Base-by-base conservation (phyloP, 306 rosid species). In the Inga leiocalycina region DNA sequence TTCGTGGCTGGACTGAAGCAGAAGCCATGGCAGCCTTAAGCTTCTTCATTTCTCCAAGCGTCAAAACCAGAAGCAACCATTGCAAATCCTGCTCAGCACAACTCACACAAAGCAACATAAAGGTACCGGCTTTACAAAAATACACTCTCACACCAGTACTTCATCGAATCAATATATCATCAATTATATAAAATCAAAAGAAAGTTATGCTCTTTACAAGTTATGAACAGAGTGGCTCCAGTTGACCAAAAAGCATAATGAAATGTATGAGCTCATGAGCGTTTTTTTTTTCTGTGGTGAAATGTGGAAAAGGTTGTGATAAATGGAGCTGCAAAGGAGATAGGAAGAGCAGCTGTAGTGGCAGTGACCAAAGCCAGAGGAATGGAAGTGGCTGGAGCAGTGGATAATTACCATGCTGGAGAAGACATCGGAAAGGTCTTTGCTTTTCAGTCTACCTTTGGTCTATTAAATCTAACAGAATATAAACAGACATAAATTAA, bases 291-390 rank as follows among this genome's bases (percentile, higher is more conserved):
- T 2, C 27, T 70, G 59, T 37, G 5, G 44, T 37, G 48, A 14
- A 27, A 44, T 56, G 62, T 27, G 68, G 68, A 62, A 37, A 65
- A 91, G 99, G 98, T 93, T 6, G 89, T 96, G 83, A 84, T 96
- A 81, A 96, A 96, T 87, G 97, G 97, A 77, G 98, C 97, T 77
- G 93, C 98, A 12, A 96, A 96, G 89, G 99, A 96, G 85, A 90
- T 96, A 79, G 98, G 99, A 81, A 91, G 93, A 70, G 98, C 98
- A 19, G 98, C 99, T 48, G 86, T 94, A 11, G 81, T 85, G 76
- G 99, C 97, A 70, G 97, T 96, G 82, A 94, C 89, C 12, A 96
- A 86, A 75, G 91, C 91, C 43, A 85, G 87, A 75, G 89, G 91
- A 77, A 88, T 88, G 91, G 91, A 88, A 35, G 78, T 88, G 27